Conservation (phyloP, 2,329 filamentous ascomycete species). For the Aureobasidium sp. region DNA sequence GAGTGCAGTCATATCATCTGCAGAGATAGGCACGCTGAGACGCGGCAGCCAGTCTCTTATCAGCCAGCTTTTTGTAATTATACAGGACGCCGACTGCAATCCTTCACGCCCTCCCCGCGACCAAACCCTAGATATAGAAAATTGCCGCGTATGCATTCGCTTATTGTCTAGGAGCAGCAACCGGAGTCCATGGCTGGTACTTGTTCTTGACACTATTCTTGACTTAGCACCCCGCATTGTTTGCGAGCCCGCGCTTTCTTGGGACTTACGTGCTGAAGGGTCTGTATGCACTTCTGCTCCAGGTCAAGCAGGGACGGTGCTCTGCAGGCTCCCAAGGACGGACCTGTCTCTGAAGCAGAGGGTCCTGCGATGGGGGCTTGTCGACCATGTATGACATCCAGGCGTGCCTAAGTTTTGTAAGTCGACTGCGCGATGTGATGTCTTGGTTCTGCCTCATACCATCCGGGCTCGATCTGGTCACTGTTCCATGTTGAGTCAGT, state of each 20-base stretch:
- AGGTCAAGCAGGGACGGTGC: slow-evolving; percentile 68
- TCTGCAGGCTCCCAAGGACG: slow-evolving; percentile 70
- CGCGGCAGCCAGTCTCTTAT: slow-evolving; percentile 4
- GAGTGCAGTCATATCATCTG: slow-evolving; percentile 6
- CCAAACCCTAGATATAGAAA: not conserved
- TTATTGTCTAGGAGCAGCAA: slow-evolving; percentile 35
- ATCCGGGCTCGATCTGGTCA: slow-evolving; percentile 85
- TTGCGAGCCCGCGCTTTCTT: not conserved
- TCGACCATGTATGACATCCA: slow-evolving; percentile 96
- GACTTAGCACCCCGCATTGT: not conserved
- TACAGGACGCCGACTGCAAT: not conserved
- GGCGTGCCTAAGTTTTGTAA: slow-evolving; percentile 58
- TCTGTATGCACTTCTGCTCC: slow-evolving; percentile 73
- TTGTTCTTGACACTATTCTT: slow-evolving; percentile 42
- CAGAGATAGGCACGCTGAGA: not conserved
- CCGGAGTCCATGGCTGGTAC: slow-evolving; percentile 43
- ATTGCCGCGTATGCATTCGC: slow-evolving; percentile 2
- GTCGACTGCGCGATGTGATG: not conserved
- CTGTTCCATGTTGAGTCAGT: slow-evolving; percentile 34
- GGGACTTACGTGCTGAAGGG: slow-evolving; percentile 84
- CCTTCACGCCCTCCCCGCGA: slow-evolving; percentile 7
- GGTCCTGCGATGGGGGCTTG: slow-evolving; percentile 72
- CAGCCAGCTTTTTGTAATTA: not conserved
- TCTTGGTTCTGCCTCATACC: slow-evolving; percentile 40
- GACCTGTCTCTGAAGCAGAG: slow-evolving; percentile 58